Evolutionary conservation across 73 alveolate genomes (phyloP).

Genomic region (Paramecium primaurelia): DNA sequence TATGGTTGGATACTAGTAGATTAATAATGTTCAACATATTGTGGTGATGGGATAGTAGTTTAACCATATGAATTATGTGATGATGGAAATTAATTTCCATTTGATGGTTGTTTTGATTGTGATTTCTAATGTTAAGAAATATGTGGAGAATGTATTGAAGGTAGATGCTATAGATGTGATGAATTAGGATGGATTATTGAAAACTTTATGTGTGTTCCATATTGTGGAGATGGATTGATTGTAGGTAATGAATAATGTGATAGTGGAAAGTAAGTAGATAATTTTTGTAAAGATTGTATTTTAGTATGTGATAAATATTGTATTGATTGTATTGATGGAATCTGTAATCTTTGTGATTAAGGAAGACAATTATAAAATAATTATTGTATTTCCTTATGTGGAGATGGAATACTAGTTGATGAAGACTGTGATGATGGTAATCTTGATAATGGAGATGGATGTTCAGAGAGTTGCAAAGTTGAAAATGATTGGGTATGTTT

Average conservation of each 20-base stretch:
- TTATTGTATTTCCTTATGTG: background rate
- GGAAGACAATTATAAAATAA: background rate
- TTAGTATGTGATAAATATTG: background rate
- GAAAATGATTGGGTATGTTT: conserved; percentile 21
- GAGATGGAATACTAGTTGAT: conserved; percentile 38
- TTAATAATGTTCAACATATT: background rate
- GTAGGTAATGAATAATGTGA: conserved; percentile 38
- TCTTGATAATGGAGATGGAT: conserved; percentile 34
- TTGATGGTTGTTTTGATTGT: background rate
- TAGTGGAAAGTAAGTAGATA: background rate
- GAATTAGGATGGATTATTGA: background rate
- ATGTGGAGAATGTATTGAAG: background rate
- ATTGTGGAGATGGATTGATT: background rate
- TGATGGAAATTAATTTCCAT: background rate
- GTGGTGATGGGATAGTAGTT: background rate
- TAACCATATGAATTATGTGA: background rate
- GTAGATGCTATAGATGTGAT: background rate
- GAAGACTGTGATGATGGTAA: conserved; percentile 52
- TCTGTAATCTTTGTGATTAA: background rate
- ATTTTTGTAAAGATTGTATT: background rate
- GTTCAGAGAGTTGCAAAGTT: background rate
- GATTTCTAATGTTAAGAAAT: background rate
- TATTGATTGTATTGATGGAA: background rate
- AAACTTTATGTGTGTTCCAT: background rate
- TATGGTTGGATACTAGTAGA: background rate